Evolutionary conservation across 2,329 filamentous ascomycete genomes (phyloP).

Genomic region (Aureobasidium pullulans): DNA sequence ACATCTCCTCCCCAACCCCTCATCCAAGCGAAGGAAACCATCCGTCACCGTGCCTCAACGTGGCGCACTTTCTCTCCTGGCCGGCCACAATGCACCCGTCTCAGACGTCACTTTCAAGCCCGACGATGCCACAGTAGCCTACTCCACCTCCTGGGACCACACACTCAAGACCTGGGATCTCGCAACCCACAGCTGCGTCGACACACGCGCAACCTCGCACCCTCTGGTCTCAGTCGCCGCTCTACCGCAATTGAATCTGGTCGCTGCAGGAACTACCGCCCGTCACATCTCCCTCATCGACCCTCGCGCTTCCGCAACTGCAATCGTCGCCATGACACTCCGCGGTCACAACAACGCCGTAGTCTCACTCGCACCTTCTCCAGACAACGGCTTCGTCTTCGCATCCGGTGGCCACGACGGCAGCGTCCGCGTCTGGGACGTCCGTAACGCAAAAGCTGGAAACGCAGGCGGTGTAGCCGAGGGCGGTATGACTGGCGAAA

Average conservation of each 20-base stretch:
- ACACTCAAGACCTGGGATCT: slow-evolving; percentile 86
- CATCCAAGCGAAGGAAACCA: slow-evolving; percentile 68
- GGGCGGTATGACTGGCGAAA: slow-evolving; percentile 54
- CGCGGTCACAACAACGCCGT: slow-evolving; percentile 76
- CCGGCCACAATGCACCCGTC: slow-evolving; percentile 65
- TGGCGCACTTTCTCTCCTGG: slow-evolving; percentile 68
- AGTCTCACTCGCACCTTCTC: slow-evolving; percentile 51
- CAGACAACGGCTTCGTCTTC: slow-evolving; percentile 63
- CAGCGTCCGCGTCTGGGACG: slow-evolving; percentile 89
- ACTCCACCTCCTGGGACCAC: slow-evolving; percentile 88
- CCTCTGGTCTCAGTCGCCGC: slow-evolving; percentile 73
- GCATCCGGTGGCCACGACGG: slow-evolving; percentile 89
- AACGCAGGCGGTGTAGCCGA: slow-evolving; percentile 42
- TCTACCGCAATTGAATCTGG: slow-evolving; percentile 56
- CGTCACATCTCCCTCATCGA: slow-evolving; percentile 91
- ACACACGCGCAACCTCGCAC: slow-evolving; percentile 75
- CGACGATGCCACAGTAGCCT: slow-evolving; percentile 77
- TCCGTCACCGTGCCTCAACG: slow-evolving; percentile 53
- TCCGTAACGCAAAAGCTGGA: slow-evolving; percentile 42
- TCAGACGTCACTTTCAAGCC: slow-evolving; percentile 80
- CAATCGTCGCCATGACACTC: slow-evolving; percentile 81
- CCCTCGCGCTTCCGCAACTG: slow-evolving; percentile 67
- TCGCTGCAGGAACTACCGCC: slow-evolving; percentile 72
- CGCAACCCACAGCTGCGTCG: slow-evolving; percentile 69
- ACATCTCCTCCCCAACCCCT: slow-evolving; percentile 57